Percentiles rank a stretch among this genome's conserved stretches.
Conservation (phyloP, 768 basidiomycete genomes). For the Tylopilus balloui region DNA sequence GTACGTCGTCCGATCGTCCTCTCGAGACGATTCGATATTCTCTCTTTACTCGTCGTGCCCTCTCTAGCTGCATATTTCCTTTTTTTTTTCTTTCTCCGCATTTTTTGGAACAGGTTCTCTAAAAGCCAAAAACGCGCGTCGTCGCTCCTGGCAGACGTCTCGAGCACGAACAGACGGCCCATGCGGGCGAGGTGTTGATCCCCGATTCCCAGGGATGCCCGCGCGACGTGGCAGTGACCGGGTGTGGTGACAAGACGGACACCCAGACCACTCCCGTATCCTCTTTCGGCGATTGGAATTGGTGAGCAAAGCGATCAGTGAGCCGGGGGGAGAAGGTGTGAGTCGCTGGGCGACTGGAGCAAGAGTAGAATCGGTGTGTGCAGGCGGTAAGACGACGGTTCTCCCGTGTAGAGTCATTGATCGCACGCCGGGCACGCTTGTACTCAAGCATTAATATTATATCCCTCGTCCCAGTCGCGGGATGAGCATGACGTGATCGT, state of each 20-base stretch:
- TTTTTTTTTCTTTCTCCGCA: background rate
- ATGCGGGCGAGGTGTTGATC: conserved; percentile 21
- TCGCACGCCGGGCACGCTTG: too few species aligned
- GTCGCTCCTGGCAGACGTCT: conserved; percentile 59
- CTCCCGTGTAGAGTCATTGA: too few species aligned
- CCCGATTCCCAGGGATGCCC: conserved; percentile 27
- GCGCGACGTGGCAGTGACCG: too few species aligned
- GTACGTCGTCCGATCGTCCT: conserved; percentile 38
- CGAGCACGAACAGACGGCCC: conserved; percentile 37
- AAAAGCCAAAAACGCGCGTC: conserved; percentile 70
- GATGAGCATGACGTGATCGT: too few species aligned
- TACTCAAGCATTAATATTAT: too few species aligned
- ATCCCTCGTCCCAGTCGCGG: too few species aligned
- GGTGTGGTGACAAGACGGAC: too few species aligned
- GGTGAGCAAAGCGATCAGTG: conserved; percentile 36
- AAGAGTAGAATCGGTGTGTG: background rate
- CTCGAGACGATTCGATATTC: too few species aligned
- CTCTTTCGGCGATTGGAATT: conserved; percentile 51
- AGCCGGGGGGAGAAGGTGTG: background rate
- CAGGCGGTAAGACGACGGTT: too few species aligned
- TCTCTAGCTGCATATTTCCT: background rate
- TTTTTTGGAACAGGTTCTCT: conserved; percentile 50
- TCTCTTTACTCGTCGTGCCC: background rate
- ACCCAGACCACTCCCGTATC: background rate
- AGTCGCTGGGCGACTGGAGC: background rate